Evolutionary conservation across 2,329 filamentous ascomycete genomes (phyloP), one percentile per base, ranked within the genome.

Genomic region (Dothideomycetes sp.): DNA sequence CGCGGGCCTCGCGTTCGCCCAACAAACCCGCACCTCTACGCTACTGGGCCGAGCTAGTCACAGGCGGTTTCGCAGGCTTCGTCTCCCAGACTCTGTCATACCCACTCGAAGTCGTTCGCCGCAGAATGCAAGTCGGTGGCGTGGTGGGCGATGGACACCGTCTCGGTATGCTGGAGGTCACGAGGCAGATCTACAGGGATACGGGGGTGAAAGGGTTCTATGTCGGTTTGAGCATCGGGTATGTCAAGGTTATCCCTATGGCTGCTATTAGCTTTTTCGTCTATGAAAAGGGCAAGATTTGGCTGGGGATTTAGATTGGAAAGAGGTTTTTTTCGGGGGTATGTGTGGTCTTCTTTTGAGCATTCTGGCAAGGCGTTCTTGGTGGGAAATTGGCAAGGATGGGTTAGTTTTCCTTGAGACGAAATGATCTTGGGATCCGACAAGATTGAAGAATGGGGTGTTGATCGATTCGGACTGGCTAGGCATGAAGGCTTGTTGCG

Each of bases 91-190:
- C 89, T 0, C 77, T 81, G 0, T 93, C 88, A 12, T 98, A 98
- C 59, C 91, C 91, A 4, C 70, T 98, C 3, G 91, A 98, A 60
- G 85, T 98, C 12, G 82, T 96, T 43, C 71, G 91, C 44, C 73
- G 91, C 47, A 73, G 91, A 35, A 96, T 98, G 89, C 91, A 98
- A 59, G 91, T 98, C 11, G 84, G 86, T 35, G 91, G 89, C 9
- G 88, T 89, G 0, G 86, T 96, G 1, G 91, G 91, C 1, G 88
- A 96, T 57, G 88, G 89, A 0, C 84, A 77, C 51, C 69, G 84
- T 34, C 62, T 94, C 34, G 70, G 78, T 37, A 84, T 98, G 47
- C 65, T 67, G 12, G 89, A 96, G 63, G 94, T 89, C 1, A 79
- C 79, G 3, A 65, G 63, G 47, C 72, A 78, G 56, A 91, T 98